Evolutionary conservation across 179 eudicot genomes (phyloP), one percentile per base, ranked within the genome.

Genomic region (Vitellaria paradoxa): DNA sequence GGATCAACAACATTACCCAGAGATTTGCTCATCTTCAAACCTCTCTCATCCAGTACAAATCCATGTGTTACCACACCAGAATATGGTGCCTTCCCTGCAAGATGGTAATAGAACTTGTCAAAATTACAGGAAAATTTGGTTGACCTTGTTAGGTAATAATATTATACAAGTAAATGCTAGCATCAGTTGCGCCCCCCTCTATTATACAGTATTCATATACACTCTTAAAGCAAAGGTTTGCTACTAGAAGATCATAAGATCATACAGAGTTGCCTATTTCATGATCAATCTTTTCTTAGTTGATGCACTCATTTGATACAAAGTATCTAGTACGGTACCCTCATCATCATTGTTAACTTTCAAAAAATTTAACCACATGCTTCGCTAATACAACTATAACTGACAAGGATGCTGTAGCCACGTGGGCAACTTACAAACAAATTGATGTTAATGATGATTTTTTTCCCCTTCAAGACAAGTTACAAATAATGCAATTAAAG

Each of bases 1-100:
- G 99, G 99, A 85, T 96, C 97, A n/a, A 96, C 97, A 81, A 96
- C 99, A 85, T 96, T 96, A 73, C 99, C 99, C 81, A 96, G 37
- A 59, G 99, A 96, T 86, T 96, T 96, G 83, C 99, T 96, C 99
- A 96, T 96, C 86, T 96, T 96, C 52, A 94, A 85, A 68, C 99
- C 99, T 84, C 87, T 96, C 85, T 94, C 98, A 81, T 96, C 99
- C 49, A 96, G 88, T 49, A 96, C 99, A 91, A 96, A 96, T 77
- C 99, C 99, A 85, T 96, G 99, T 5, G 99, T 96, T 55, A 96
- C 76, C 69, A 96, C 99, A 70, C 89, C 88, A 52, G 81, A 78
- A 83, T 94, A 96, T 24, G 99, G 99, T 71, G 98, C 98, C 86
- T 86, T 87, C 72, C 99, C 99, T 91, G 90, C 83, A 81, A 72